Evolutionary conservation across 2,329 filamentous ascomycete species (phyloP), one percentile per base, ranked within the genome.

Genomic region (Fusarium bactridioides): DNA sequence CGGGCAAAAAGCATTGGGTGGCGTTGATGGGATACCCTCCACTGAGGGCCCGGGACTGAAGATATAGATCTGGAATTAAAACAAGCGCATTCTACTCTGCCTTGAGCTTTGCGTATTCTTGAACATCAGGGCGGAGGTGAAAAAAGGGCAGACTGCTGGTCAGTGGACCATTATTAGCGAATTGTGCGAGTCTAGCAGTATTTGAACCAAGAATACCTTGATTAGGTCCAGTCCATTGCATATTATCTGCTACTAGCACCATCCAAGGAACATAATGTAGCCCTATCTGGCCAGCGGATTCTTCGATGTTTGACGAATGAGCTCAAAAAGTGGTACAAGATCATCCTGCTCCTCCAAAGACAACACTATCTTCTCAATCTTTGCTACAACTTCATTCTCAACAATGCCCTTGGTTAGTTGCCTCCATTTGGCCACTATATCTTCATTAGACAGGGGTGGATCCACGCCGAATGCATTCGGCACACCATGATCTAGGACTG

Each of bases 11-110:
- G 44, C 69, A 68, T 77, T 59, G 38, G 53, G 21, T 62, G 76
- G 76, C 70, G 73, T 76, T 74, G 63, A 59, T 64, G 56, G 55
- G 58, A 74, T 76, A 71, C 63, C 69, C 66, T 70, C 61, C 71
- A 70, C 67, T 40, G 23, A 37, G 33, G 50, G 50, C 23, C 33
- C 7, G 15, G 23, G 50, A 27, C 23, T 27, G 33, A 27, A 27
- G 35, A 53, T 27, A 27, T 40, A 38, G 47, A 40, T 8, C 15
- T 29, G 50, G 15, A 54, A 54, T 54, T n/a, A 27, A 27, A 40
- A n/a, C 23, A 40, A 27, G 50, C 23, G 18, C n/a, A 27, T 40
- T 27, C 33, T 27, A 23, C 23, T 53, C 50, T 53, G 11, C 19
- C 13, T 37, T 27, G 7, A 27, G 15, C 23, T 16, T 37, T 38